Evolutionary conservation across 345 rosid genomes (phyloP).

Genomic region (Gossypium anomalum): DNA sequence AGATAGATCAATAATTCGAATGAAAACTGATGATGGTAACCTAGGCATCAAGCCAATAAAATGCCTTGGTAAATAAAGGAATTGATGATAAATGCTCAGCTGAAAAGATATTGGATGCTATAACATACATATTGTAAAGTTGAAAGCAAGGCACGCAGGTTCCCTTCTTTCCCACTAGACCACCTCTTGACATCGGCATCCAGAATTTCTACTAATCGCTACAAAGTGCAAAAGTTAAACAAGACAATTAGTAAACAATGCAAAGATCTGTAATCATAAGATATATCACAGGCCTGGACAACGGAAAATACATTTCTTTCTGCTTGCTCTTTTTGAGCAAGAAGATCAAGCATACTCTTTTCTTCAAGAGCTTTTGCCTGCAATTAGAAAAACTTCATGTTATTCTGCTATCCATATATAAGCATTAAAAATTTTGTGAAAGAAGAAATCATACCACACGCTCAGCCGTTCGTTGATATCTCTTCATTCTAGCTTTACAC

Average conservation of each 20-base stretch:
- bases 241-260: neutral
- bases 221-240: conserved; percentile 25
- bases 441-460: conserved; percentile 54
- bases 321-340: conserved; percentile 84
- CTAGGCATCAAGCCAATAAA: neutral
- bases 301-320: conserved; percentile 65
- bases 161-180: conserved; percentile 93
- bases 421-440: neutral
- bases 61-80: neutral
- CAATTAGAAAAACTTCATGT: conserved; percentile 20
- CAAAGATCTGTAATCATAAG: conserved; percentile 8
- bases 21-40: neutral
- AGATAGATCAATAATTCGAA: neutral
- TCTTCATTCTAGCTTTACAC: conserved; percentile 88
- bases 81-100: neutral
- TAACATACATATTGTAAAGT: conserved; percentile 90
- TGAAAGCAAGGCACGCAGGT: conserved; percentile 89
- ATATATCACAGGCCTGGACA: conserved; percentile 3
- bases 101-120: neutral
- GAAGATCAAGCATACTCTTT: conserved; percentile 88
- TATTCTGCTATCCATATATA: neutral
- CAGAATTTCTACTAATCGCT: conserved; percentile 85
- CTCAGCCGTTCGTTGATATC: conserved; percentile 88
- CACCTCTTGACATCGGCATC: conserved; percentile 94
- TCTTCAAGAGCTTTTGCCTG: conserved; percentile 97